Base-by-base conservation (phyloP, 2,329 filamentous ascomycete genomes). In the Ascochyta fabae region DNA sequence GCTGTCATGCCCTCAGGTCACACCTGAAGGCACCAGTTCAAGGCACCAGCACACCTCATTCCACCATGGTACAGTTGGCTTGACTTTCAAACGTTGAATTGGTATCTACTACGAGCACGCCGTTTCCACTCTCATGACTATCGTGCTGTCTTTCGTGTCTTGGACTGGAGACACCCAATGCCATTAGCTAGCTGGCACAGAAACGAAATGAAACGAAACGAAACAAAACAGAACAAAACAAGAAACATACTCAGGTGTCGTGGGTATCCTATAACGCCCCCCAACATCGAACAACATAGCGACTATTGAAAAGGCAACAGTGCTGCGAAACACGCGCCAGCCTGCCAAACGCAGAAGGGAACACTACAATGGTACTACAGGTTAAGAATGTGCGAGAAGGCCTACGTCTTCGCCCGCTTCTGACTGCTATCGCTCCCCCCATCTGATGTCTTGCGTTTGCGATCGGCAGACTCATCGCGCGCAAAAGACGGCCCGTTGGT, bases 401-500 rank as follows among this genome's bases (percentile, higher is more conserved):
- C 44, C 64, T 56, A 77, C 15, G 69, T 68, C 56, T 76, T 78
- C 47, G 72, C 61, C 44, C 73, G 62, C 62, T 78, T 78, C 48
- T 71, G 68, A 36, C 71, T 69, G 26, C 67, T 67, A 44, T 77
- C 73, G 8, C 72, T 73, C 22, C 70, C 73, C 44, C 75, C 75
- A 22, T 77, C 75, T 36, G 72, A 71, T 56, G 70, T 77, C 67
- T 74, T 78, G 62, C 74, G 74, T 66, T 76, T 74, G 24, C 77
- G 74, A 42, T 76, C 70, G 8, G 66, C 66, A 31, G 68, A 64
- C 39, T 79, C 77, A 43, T 80, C 78, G 41, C 76, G 75, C 48
- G 74, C 70, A 67, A 80, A 81, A 50, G 77, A 76, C 22, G 74
- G 73, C 24, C 78, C 78, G 40, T 72, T 77, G 34, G 72, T 64